Percentiles rank a stretch among this genome's conserved stretches.
These are phyloP conservation scores for Curvularia lunata DNA, from an alignment of 2,329 filamentous ascomycete species.

Conservation along the genomic window DNA sequence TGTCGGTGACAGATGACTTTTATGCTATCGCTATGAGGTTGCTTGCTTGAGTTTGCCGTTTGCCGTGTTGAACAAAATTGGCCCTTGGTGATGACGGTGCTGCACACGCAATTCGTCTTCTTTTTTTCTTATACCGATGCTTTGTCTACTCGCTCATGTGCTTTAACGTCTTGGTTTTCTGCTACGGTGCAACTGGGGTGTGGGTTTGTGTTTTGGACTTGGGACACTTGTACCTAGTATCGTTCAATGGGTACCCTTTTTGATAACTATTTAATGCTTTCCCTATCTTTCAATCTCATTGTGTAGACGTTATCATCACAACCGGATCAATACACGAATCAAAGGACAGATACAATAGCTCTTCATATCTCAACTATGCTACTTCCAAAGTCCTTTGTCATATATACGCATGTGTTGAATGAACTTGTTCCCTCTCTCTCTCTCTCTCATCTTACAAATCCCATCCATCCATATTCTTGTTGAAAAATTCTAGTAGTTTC, in stretches of 20 bases:
- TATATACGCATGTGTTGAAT: background rate
- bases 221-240: background rate
- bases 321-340: background rate
- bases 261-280: background rate
- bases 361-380: background rate
- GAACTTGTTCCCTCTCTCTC: background rate
- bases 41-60: background rate
- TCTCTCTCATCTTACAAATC: background rate
- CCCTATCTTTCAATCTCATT: background rate
- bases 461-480: background rate
- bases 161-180: background rate
- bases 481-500: background rate
- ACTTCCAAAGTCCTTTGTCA: background rate
- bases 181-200: too few relatives aligned
- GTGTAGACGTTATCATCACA: background rate
- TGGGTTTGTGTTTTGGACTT: too few relatives aligned
- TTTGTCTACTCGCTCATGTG: background rate
- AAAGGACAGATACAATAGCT: background rate
- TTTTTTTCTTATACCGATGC: background rate
- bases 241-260: too few relatives aligned
- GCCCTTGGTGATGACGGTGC: background rate
- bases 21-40: background rate
- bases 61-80: background rate
- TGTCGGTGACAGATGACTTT: background rate
- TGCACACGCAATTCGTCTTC: background rate